phyloP scores from a whole-genome alignment of 2,329 filamentous ascomycete species.

The Aspergillus flavus region DNA sequence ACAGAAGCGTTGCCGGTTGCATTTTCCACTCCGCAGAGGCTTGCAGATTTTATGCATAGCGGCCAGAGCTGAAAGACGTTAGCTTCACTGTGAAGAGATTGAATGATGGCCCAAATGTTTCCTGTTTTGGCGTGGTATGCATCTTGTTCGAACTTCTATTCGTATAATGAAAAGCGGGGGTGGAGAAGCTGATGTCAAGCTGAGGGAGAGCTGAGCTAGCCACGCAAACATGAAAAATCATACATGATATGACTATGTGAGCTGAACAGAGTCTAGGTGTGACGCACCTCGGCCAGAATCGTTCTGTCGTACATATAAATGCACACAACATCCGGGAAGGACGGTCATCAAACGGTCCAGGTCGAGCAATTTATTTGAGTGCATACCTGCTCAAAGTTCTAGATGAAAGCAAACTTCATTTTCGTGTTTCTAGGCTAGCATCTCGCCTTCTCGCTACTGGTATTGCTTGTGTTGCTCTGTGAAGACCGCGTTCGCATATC shows the following conservation, averaged over 20 bases:
- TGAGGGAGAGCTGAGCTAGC: background rate
- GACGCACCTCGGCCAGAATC: background rate
- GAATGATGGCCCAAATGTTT: background rate
- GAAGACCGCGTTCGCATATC: background rate
- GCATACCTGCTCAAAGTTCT: background rate
- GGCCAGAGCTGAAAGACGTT: background rate
- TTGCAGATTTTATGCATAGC: background rate
- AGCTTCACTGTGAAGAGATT: background rate
- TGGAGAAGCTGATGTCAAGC: background rate
- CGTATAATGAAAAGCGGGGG: background rate
- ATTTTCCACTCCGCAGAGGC: background rate
- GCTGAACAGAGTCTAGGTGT: fast-evolving
- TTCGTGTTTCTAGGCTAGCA: background rate
- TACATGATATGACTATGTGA: background rate
- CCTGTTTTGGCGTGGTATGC: too few species aligned
- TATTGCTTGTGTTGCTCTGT: background rate
- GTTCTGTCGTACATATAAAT: too few species aligned
- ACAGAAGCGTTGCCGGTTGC: background rate
- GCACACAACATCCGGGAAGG: background rate
- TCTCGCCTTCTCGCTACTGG: background rate
- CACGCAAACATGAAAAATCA: too few species aligned
- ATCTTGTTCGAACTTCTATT: background rate
- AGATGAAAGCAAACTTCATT: background rate
- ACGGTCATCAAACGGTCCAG: background rate
- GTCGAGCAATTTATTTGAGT: background rate